Conservation (phyloP, 2,329 filamentous ascomycete genomes). For the Scleromitrula shiraiana region DNA sequence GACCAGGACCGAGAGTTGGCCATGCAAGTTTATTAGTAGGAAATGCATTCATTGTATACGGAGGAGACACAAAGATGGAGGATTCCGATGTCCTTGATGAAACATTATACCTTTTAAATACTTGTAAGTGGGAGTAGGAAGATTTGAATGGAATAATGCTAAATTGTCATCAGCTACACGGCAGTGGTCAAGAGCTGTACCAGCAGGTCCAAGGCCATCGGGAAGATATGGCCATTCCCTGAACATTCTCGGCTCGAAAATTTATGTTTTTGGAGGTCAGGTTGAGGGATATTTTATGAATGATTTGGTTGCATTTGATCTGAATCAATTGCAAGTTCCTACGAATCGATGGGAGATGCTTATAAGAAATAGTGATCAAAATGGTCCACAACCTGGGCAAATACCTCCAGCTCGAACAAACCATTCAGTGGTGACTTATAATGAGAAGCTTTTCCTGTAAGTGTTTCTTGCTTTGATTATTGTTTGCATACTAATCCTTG, state of each 20-base stretch:
- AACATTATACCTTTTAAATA: conserved; percentile 93
- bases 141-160: conserved; percentile 11
- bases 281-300: conserved; percentile 99
- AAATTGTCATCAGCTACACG: conserved; percentile 62
- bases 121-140: conserved; percentile 58
- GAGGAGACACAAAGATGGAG: conserved; percentile 95
- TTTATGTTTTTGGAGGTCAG: conserved; percentile 95
- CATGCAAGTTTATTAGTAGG: conserved; percentile 91
- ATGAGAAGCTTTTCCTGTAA: conserved; percentile 89
- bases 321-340: conserved; percentile 87
- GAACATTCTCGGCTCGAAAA: conserved; percentile 93
- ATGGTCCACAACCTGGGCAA: conserved; percentile 50
- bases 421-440: conserved; percentile 83
- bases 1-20: conserved; percentile 88
- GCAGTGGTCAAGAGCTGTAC: conserved; percentile 93
- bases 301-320: conserved; percentile 86
- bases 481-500: conserved; percentile 15
- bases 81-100: conserved; percentile 88
- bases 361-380: conserved; percentile 63
- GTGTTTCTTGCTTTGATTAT: conserved; percentile 27
- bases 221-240: conserved; percentile 94
- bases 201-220: conserved; percentile 74
- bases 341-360: conserved; percentile 92
- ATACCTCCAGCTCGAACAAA: conserved; percentile 88
- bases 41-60: conserved; percentile 98